A percentile compares a stretch with the other conserved stretches of the same genome.
These are phyloP conservation scores for Xylariaceae sp. DNA, from an alignment of 2,329 filamentous ascomycete genomes.

Conservation along the genomic window DNA sequence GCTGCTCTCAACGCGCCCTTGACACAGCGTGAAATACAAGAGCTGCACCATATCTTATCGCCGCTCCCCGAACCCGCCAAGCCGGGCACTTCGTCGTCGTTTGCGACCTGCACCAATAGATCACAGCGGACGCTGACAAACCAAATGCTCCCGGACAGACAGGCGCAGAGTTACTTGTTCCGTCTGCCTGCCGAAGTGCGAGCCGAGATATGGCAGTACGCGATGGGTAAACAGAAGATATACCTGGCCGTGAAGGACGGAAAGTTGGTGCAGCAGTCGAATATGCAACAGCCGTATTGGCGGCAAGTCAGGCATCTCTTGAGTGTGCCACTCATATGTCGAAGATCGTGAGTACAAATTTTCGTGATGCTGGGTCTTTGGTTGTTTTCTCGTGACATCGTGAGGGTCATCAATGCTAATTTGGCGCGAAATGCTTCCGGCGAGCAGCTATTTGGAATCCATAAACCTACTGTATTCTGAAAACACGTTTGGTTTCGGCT, in stretches of 20 bases:
- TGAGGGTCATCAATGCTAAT: constrained; percentile 7
- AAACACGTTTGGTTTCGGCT: constrained; percentile 20
- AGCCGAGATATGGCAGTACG: constrained; percentile 17
- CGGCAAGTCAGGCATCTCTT: constrained; percentile 13
- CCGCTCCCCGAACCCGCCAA: constrained; percentile 4
- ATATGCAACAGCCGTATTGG: constrained; percentile 19
- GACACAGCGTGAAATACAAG: constrained; percentile 17
- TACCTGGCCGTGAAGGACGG: constrained; percentile 13
- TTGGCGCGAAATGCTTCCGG: background rate
- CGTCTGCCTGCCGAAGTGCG: constrained; percentile 17
- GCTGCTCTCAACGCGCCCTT: constrained; percentile 16
- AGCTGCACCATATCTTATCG: constrained; percentile 18
- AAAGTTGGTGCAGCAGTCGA: constrained; percentile 16
- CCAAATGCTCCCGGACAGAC: constrained; percentile 17
- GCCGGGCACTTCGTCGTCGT: constrained; percentile 5
- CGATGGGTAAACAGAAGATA: constrained; percentile 15
- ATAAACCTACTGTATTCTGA: constrained; percentile 20
- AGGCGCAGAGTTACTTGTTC: constrained; percentile 17
- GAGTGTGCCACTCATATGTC: constrained; percentile 18
- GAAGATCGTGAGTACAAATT: constrained; percentile 15
- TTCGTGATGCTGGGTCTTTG: background rate
- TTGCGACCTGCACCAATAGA: background rate
- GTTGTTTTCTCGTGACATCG: background rate
- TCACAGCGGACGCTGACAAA: constrained; percentile 18
- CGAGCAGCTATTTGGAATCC: constrained; percentile 18